Conservation (phyloP, 345 rosid genomes). For the Kernera saxatilis region DNA sequence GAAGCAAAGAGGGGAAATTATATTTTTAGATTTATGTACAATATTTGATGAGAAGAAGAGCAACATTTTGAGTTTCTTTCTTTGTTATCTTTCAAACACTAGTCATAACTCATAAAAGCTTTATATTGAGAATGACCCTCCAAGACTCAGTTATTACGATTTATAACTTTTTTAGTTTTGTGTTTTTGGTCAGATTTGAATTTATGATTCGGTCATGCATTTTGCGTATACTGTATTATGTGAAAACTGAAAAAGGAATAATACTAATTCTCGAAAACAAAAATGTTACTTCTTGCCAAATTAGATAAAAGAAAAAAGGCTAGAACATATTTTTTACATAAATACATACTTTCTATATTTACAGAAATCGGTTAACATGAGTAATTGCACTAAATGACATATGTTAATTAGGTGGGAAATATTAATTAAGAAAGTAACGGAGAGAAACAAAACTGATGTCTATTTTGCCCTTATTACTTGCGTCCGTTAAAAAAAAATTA, state of each 20-base stretch:
- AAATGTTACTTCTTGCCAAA: too few species aligned
- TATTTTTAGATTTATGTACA: slow-evolving; percentile 19
- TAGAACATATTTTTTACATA: too few species aligned
- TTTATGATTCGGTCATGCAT: not conserved
- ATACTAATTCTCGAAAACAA: not conserved
- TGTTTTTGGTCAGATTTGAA: not conserved
- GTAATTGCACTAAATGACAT: too few species aligned
- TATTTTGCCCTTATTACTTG: too few species aligned
- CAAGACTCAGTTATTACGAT: not conserved
- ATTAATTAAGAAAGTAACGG: too few species aligned
- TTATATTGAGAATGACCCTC: slow-evolving; percentile 8
- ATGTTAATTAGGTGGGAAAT: too few species aligned
- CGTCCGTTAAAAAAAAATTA: too few species aligned
- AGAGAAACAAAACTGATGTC: too few species aligned
- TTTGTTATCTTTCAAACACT: not conserved
- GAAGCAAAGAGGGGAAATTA: not conserved
- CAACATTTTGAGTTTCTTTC: slow-evolving; percentile 11
- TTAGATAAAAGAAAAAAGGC: too few species aligned
- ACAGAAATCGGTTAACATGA: not conserved
- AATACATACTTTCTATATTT: not conserved
- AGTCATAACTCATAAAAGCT: slow-evolving; percentile 1
- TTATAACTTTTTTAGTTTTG: not conserved
- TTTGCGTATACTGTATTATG: too few species aligned
- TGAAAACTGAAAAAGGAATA: too few species aligned
- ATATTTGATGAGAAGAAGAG: slow-evolving; percentile 20